Base-by-base conservation (phyloP, 495 filamentous ascomycete genomes). In the Aspergillus olivimuriae region DNA sequence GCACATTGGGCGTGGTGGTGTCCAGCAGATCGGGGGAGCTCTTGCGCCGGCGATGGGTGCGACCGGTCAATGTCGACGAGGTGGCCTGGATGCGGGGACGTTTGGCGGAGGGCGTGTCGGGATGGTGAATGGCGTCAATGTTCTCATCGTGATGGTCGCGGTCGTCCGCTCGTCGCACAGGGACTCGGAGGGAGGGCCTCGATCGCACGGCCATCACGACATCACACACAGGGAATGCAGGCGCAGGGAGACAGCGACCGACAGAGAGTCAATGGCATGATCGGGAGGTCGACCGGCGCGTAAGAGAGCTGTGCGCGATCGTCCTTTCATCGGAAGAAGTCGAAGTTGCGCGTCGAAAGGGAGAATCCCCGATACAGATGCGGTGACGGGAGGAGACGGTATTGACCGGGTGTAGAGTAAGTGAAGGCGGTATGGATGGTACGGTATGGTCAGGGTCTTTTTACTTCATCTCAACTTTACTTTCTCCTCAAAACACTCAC, bases 21-120 rank as follows among this genome's bases (percentile, higher is more conserved):
- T 68, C 64, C n/a, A 70, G 56, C 20, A 65, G 63, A 40, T 68
- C 66, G 5, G 66, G 63, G 20, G 63, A 67, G 48, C 62, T 70
- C 44, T 50, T 58, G 52, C 56, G 68, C 39, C 62, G 56, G 30
- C 52, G 60, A 41, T 11, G 24, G 24, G 24, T 5, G 5, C 24
- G 24, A n/a, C n/a, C n/a, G n/a, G n/a, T n/a, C 11, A 11, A 28
- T 6, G 24, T 28, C 11, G 52, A 46, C 3, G 41, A 32, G 15
- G 48, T 35, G 30, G 43, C 49, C 30, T 55, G 50, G 1, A 60
- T 45, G 41, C 60, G 56, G 46, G 58, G 56, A 30, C 56, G 60
- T 47, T 67, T 68, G 20, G 57, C 34, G 15, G 58, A 61, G 43
- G 59, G 56, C 7, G 55, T 51, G 21, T 12, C 35, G 35, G n/a